Percentiles rank a stretch among this genome's conserved stretches.
Evolutionary conservation across 225 moss, liverwort and hornwort genomes (phyloP).

Genomic region (Thuidium tamariscinum): DNA sequence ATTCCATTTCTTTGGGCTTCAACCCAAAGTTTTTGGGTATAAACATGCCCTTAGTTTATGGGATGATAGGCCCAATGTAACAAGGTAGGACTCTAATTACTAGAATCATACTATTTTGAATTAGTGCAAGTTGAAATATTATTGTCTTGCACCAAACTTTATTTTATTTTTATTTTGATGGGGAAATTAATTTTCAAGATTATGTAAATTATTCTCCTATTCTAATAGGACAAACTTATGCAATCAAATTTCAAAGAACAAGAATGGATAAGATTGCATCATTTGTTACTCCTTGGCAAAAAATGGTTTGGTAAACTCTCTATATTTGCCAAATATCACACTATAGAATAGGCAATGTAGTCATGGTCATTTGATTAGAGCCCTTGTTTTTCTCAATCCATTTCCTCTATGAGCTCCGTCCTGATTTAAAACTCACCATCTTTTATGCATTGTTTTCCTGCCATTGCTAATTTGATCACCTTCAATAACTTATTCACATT

Average conservation of each 20-base stretch:
- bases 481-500: accelerated
- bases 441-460: accelerated
- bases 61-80: background rate
- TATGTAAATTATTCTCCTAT: background rate
- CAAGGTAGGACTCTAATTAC: background rate
- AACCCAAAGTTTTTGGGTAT: no score
- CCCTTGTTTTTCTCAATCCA: accelerated
- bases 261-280: background rate
- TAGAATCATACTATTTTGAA: background rate
- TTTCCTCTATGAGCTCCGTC: accelerated
- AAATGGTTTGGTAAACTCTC: background rate
- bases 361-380: accelerated
- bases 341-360: accelerated
- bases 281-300: no score
- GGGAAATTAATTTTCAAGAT: background rate
- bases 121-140: no score
- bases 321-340: background rate
- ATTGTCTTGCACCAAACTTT: no score
- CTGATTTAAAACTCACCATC: background rate
- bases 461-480: accelerated
- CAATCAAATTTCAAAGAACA: accelerated
- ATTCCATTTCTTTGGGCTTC: no score
- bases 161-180: background rate
- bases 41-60: no score
- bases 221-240: accelerated